Conservation (phyloP, 2,329 filamentous ascomycete genomes). For the Clonostachys rosea region DNA sequence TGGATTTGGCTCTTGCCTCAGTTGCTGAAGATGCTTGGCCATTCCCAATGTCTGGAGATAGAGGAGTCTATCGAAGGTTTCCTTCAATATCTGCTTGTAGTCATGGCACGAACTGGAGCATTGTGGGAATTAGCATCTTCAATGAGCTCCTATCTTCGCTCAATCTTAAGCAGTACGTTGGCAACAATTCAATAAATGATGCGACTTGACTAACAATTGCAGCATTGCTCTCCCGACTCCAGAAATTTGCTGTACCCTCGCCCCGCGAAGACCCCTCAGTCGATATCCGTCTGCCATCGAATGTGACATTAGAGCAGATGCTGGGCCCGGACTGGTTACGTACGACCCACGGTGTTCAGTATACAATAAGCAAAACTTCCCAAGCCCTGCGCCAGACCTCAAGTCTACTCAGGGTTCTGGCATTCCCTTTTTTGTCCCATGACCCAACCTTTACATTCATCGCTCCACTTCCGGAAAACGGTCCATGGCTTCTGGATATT, state of each 20-base stretch:
- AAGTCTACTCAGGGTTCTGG: constrained; percentile 36
- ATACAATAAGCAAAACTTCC: constrained; percentile 31
- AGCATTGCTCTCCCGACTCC: constrained; percentile 24
- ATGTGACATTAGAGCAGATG: constrained; percentile 27
- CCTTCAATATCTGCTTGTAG: constrained; percentile 41
- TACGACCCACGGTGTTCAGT: constrained; percentile 18
- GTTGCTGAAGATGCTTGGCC: constrained; percentile 52
- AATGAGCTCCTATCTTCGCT: constrained; percentile 41
- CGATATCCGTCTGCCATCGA: constrained; percentile 29
- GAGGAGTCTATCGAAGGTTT: constrained; percentile 47
- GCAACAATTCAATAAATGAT: neutral
- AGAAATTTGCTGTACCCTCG: constrained; percentile 18
- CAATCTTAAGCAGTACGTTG: constrained; percentile 38
- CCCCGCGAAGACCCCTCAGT: constrained; percentile 17
- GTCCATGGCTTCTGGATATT: constrained; percentile 45
- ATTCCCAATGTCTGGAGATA: constrained; percentile 39
- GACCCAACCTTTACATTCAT: constrained; percentile 20
- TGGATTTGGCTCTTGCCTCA: constrained; percentile 62
- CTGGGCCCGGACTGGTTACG: constrained; percentile 14
- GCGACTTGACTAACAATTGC: neutral
- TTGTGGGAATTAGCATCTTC: constrained; percentile 44
- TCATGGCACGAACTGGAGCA: constrained; percentile 32
- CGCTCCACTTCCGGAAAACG: constrained; percentile 29
- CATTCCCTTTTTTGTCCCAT: constrained; percentile 28
- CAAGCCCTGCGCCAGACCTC: constrained; percentile 42